Percentiles rank a stretch among this genome's conserved stretches.
phyloP scores from a whole-genome alignment of 805 yeast species.

The Wickerhamiella kurtzmanii region DNA sequence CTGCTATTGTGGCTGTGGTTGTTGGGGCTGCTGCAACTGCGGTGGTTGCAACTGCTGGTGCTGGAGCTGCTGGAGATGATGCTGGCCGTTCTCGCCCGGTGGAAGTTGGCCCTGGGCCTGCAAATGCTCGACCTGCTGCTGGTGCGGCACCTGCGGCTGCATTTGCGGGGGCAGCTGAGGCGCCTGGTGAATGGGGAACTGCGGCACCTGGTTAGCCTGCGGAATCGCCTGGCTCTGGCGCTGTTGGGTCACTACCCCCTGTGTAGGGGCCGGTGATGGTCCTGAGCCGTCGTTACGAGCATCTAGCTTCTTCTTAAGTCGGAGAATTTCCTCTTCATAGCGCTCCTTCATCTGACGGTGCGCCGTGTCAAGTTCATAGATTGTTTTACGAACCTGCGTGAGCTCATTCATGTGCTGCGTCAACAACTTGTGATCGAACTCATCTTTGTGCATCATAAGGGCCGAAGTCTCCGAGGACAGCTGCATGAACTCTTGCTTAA shows the following conservation, averaged over 20 bases:
- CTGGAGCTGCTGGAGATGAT: slow-evolving; percentile 13
- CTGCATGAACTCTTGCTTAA: slow-evolving; percentile 79
- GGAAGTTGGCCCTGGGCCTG: slow-evolving; percentile 20
- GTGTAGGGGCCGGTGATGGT: slow-evolving; percentile 14
- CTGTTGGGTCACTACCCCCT: slow-evolving; percentile 5
- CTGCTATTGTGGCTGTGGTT: slow-evolving; percentile 17
- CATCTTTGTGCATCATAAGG: slow-evolving; percentile 82
- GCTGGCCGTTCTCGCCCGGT: slow-evolving; percentile 19
- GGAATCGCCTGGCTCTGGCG: slow-evolving; percentile 1
- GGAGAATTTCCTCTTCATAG: slow-evolving; percentile 81
- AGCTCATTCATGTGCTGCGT: slow-evolving; percentile 86
- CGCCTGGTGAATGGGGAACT: background rate
- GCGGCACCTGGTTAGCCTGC: background rate
- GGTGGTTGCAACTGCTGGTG: slow-evolving; percentile 22
- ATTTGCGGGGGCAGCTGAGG: slow-evolving; percentile 5
- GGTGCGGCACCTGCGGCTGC: slow-evolving; percentile 19
- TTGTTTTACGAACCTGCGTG: slow-evolving; percentile 87
- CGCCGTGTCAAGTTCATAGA: slow-evolving; percentile 84
- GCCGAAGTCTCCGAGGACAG: slow-evolving; percentile 75
- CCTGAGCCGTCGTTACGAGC: slow-evolving; percentile 8
- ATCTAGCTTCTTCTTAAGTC: slow-evolving; percentile 77
- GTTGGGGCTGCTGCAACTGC: slow-evolving; percentile 17
- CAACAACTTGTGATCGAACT: slow-evolving; percentile 63
- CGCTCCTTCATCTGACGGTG: slow-evolving; percentile 92
- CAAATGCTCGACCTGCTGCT: slow-evolving; percentile 21